A percentile compares a stretch with the other conserved stretches of the same genome.
These are phyloP conservation scores for Nicotiana tabacum DNA, from an alignment of 257 asterid species.

Conservation along the genomic window DNA sequence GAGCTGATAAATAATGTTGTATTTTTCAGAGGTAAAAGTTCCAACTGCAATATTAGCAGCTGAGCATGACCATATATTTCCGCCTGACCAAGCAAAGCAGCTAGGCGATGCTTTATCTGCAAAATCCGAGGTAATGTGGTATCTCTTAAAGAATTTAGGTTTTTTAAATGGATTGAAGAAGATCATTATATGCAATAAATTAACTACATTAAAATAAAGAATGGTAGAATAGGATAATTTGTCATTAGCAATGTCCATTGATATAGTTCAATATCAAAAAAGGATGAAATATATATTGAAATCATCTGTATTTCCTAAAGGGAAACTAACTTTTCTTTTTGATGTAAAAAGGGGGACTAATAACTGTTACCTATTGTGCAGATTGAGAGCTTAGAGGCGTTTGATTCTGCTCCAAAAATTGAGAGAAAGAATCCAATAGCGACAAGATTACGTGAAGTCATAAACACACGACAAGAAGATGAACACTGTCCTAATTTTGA, in stretches of 20 bases:
- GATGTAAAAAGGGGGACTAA: too few relatives aligned
- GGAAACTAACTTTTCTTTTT: too few relatives aligned
- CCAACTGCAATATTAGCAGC: slow-evolving; percentile 65
- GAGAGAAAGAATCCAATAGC: too few relatives aligned
- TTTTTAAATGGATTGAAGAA: neutral
- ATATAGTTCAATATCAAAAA: neutral
- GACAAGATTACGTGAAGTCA: too few relatives aligned
- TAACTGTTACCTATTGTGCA: slow-evolving; percentile 13
- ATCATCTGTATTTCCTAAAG: too few relatives aligned
- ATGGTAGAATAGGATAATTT: neutral
- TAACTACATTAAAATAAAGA: neutral
- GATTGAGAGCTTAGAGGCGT: slow-evolving; percentile 39
- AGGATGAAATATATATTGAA: too few relatives aligned
- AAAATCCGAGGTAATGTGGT: slow-evolving; percentile 35
- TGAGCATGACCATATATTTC: slow-evolving; percentile 35
- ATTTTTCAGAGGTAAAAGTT: slow-evolving; percentile 45
- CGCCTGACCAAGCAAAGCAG: slow-evolving; percentile 36
- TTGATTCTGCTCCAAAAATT: too few relatives aligned
- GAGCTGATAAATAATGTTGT: neutral
- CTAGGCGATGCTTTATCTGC: slow-evolving; percentile 36
- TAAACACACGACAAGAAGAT: too few relatives aligned
- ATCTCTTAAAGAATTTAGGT: neutral
- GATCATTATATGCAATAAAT: neutral
- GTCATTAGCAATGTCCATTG: neutral
- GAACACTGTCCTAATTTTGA: too few relatives aligned